A percentile compares a stretch with the other conserved stretches of the same genome.
Conservation (phyloP, 371 early-diverging fungal species). For the Mortierella sp. region DNA sequence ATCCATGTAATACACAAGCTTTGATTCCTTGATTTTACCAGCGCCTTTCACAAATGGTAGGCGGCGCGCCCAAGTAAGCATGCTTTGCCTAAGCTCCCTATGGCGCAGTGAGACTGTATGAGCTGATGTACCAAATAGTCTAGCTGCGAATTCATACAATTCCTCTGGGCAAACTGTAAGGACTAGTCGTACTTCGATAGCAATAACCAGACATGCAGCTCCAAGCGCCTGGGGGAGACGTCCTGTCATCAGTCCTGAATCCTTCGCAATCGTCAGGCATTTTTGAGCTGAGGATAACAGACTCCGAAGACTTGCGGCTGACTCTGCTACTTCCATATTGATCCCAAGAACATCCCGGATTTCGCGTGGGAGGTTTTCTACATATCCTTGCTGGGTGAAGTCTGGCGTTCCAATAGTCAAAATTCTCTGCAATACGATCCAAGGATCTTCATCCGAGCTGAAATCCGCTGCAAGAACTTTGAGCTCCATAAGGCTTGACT, state of each 20-base stretch:
- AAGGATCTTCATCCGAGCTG: slow-evolving; percentile 26
- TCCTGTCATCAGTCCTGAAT: slow-evolving; percentile 25
- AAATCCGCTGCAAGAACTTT: slow-evolving; percentile 7
- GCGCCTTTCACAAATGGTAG: slow-evolving; percentile 25
- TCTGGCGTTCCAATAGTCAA: slow-evolving; percentile 19
- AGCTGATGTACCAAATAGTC: neutral
- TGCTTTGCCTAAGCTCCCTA: slow-evolving; percentile 23
- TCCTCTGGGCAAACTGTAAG: slow-evolving; percentile 9
- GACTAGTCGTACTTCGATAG: slow-evolving; percentile 21
- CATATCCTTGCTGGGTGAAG: slow-evolving; percentile 13
- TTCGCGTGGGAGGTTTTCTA: slow-evolving; percentile 9
- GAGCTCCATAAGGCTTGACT: slow-evolving; percentile 3
- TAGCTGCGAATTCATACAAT: slow-evolving; percentile 14
- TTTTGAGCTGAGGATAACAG: slow-evolving; percentile 25
- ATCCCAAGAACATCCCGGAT: slow-evolving; percentile 17
- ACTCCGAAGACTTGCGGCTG: slow-evolving; percentile 10
- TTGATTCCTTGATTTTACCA: slow-evolving; percentile 5
- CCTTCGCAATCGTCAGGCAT: slow-evolving; percentile 30
- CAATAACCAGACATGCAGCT: slow-evolving; percentile 29
- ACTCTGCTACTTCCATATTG: neutral
- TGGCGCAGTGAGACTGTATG: slow-evolving; percentile 10
- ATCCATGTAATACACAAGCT: slow-evolving; percentile 31
- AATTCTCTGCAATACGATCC: slow-evolving; percentile 33
- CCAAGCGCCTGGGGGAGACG: slow-evolving; percentile 15
- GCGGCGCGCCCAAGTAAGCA: slow-evolving; percentile 27